Conservation (phyloP, 2,329 filamentous ascomycete genomes). For the Pseudofabraea citricarpa region DNA sequence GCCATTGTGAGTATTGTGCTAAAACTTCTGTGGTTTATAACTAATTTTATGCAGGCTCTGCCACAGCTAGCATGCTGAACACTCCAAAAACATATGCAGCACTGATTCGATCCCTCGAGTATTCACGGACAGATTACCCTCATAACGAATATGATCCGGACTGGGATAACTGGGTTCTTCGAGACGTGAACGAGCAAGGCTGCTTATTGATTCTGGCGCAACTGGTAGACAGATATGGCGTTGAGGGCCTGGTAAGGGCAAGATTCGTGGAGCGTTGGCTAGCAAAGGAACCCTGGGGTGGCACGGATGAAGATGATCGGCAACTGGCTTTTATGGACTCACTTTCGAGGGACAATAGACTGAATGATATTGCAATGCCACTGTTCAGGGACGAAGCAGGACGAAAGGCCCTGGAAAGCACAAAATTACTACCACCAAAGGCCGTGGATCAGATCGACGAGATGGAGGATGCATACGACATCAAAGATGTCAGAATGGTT, state of each 20-base stretch:
- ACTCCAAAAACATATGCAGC: slow-evolving; percentile 34
- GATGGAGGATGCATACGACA: slow-evolving; percentile 35
- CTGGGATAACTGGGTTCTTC: slow-evolving; percentile 59
- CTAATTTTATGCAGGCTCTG: slow-evolving; percentile 2
- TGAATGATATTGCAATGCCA: slow-evolving; percentile 42
- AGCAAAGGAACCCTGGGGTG: slow-evolving; percentile 66
- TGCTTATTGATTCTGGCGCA: slow-evolving; percentile 53
- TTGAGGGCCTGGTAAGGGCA: slow-evolving; percentile 53
- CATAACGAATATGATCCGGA: slow-evolving; percentile 49
- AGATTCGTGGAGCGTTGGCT: slow-evolving; percentile 70
- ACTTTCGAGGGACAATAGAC: slow-evolving; percentile 15
- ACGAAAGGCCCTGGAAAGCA: slow-evolving; percentile 20
- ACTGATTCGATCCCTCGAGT: slow-evolving; percentile 55
- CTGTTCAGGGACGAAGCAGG: slow-evolving; percentile 24
- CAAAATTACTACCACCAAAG: slow-evolving; percentile 20
- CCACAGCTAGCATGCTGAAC: slow-evolving; percentile 19
- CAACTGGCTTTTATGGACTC: slow-evolving; percentile 43
- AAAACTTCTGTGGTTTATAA: not conserved
- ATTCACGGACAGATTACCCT: slow-evolving; percentile 45
- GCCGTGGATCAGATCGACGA: slow-evolving; percentile 24
- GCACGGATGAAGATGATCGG: slow-evolving; percentile 45
- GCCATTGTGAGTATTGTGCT: slow-evolving; percentile 32
- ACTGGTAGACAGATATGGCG: slow-evolving; percentile 48
- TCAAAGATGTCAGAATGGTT: slow-evolving; percentile 36
- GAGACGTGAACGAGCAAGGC: slow-evolving; percentile 56